Percentiles rank a stretch among this genome's conserved stretches.
These are phyloP conservation scores for Ophiostoma quercus DNA, from an alignment of 2,329 filamentous ascomycete genomes.

Conservation along the genomic window DNA sequence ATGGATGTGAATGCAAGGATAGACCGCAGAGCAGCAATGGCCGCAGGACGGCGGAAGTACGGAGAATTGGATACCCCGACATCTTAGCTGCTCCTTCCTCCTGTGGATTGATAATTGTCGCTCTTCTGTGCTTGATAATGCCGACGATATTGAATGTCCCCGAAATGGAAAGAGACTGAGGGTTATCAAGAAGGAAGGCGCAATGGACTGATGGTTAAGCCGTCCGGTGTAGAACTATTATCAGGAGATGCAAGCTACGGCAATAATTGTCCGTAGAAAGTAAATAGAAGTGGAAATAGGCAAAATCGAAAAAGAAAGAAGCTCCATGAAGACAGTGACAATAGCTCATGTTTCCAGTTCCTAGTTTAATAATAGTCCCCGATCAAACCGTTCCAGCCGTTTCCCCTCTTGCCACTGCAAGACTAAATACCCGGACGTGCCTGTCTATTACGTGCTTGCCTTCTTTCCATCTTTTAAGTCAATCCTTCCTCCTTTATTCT, in stretches of 20 bases:
- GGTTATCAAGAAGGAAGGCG: background rate
- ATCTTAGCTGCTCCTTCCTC: background rate
- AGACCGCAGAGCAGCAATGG: background rate
- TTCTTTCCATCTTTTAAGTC: too few relatives aligned
- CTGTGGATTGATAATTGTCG: background rate
- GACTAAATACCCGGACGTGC: background rate
- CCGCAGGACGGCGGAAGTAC: background rate
- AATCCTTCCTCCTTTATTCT: background rate
- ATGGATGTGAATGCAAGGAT: background rate
- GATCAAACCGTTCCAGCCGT: background rate
- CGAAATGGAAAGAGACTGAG: background rate
- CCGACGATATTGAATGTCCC: background rate
- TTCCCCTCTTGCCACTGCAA: background rate
- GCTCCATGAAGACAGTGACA: background rate
- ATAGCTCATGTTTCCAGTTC: background rate
- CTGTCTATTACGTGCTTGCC: background rate
- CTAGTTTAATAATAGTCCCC: background rate
- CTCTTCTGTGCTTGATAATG: background rate
- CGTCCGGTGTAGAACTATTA: too few relatives aligned
- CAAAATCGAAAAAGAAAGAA: background rate
- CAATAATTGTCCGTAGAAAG: background rate
- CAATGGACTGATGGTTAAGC: background rate
- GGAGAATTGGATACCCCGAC: background rate
- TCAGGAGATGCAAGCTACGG: background rate
- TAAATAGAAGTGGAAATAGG: background rate